A percentile compares a stretch with the other conserved stretches of the same genome.
phyloP scores from a whole-genome alignment of 176 grass and related monocot genomes.

The Poa annua region DNA sequence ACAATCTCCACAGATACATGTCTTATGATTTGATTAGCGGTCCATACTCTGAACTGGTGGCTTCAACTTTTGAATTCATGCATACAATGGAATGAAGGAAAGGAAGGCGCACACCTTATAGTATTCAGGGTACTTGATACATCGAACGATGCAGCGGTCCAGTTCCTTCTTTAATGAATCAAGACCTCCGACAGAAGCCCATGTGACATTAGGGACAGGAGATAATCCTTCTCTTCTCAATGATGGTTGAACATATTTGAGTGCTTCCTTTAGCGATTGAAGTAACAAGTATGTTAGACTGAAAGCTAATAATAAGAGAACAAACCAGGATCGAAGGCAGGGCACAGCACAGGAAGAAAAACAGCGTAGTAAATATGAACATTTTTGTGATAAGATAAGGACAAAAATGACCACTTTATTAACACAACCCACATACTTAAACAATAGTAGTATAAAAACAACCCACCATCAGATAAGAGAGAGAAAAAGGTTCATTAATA shows the following conservation, averaged over 20 bases:
- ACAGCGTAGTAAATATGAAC: neutral
- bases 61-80: neutral
- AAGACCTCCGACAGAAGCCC: slow-evolving; percentile 89
- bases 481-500: neutral
- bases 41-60: neutral
- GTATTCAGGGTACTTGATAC: slow-evolving; percentile 79
- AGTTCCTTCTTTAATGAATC: slow-evolving; percentile 71
- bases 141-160: slow-evolving; percentile 70
- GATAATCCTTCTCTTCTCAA: slow-evolving; percentile 98
- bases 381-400: neutral
- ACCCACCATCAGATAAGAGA: neutral
- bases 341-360: slow-evolving; percentile 18
- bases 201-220: slow-evolving; percentile 85
- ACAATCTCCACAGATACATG: neutral
- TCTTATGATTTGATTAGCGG: neutral
- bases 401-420: neutral
- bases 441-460: neutral
- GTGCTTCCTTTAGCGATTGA: slow-evolving; percentile 60
- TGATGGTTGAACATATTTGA: slow-evolving; percentile 87
- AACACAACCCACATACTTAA: slow-evolving; percentile 5
- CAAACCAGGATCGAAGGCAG: slow-evolving; percentile 7
- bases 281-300: neutral
- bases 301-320: neutral
- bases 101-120: slow-evolving; percentile 58
- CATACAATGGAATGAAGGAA: neutral